Evolutionary conservation across 2,329 filamentous ascomycete species (phyloP).

Genomic region (Aspergillus japonicus): DNA sequence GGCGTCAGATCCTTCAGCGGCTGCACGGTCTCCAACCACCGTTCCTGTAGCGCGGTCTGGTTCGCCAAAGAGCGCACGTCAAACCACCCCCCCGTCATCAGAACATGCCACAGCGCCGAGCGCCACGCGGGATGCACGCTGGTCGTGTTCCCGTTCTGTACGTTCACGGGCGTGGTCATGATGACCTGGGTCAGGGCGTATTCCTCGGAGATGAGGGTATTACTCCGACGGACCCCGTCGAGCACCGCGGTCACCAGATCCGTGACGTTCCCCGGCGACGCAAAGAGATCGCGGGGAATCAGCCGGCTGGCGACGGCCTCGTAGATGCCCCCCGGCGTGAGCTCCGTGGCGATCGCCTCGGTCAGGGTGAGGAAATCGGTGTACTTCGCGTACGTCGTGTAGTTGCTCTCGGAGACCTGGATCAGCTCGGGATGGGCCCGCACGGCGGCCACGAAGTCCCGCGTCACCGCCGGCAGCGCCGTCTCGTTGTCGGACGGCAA

Average conservation of each 20-base stretch:
- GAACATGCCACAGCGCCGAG: neutral
- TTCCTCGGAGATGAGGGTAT: neutral
- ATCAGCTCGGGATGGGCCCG: neutral
- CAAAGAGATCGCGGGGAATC: neutral
- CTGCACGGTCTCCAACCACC: neutral
- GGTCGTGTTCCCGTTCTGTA: neutral
- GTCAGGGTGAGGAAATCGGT: neutral
- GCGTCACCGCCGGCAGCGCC: neutral
- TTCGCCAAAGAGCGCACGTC: neutral
- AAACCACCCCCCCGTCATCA: neutral
- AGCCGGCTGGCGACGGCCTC: neutral
- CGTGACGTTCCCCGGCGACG: neutral
- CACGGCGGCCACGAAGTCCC: neutral
- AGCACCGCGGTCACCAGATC: neutral
- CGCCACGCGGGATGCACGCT: neutral
- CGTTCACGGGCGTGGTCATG: slow-evolving; percentile 1
- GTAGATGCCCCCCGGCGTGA: neutral
- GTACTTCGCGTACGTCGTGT: neutral
- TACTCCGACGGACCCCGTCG: neutral
- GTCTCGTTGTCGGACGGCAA: neutral
- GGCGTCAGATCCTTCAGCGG: neutral
- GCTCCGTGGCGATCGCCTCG: neutral
- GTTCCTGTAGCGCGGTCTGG: neutral
- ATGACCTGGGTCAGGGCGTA: neutral
- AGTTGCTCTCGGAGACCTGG: neutral